Conservation (phyloP, 2,329 filamentous ascomycete species). For the Lasiodiplodia theobromae region DNA sequence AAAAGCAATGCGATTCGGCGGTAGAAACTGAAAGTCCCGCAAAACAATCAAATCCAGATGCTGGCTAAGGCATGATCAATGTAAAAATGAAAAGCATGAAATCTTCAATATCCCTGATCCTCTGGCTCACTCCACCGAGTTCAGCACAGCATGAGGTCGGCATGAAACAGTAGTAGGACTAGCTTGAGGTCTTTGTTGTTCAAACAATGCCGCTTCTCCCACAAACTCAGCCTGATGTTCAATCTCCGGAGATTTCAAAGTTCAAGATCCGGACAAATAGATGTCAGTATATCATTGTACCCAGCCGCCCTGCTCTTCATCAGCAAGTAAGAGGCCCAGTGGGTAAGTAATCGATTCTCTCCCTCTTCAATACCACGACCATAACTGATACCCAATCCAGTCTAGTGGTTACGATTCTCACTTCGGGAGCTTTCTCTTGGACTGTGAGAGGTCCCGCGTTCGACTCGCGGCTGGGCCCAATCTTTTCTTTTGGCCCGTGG, state of each 20-base stretch:
- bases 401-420: constrained; percentile 27
- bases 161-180: too few relatives aligned
- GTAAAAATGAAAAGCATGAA: too few relatives aligned
- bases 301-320: background rate
- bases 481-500: background rate
- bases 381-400: constrained; percentile 12
- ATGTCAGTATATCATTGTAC: background rate
- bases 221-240: too few relatives aligned
- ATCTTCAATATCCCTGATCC: too few relatives aligned
- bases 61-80: background rate
- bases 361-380: background rate
- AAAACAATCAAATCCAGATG: background rate
- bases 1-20: background rate
- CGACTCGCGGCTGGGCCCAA: constrained; percentile 14
- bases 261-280: background rate
- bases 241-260: too few relatives aligned
- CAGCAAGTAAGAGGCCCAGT: constrained; percentile 9
- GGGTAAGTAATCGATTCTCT: constrained; percentile 1
- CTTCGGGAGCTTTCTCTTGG: background rate
- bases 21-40: background rate
- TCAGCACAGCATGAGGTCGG: too few relatives aligned
- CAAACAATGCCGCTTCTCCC: too few relatives aligned
- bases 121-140: too few relatives aligned
- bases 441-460: constrained; percentile 23
- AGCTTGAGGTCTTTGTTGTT: too few relatives aligned